Evolutionary conservation across 1,284 basidiomycete species (phyloP), one percentile per base, ranked within the genome.

Genomic region (Ceraceosorus guamensis): DNA sequence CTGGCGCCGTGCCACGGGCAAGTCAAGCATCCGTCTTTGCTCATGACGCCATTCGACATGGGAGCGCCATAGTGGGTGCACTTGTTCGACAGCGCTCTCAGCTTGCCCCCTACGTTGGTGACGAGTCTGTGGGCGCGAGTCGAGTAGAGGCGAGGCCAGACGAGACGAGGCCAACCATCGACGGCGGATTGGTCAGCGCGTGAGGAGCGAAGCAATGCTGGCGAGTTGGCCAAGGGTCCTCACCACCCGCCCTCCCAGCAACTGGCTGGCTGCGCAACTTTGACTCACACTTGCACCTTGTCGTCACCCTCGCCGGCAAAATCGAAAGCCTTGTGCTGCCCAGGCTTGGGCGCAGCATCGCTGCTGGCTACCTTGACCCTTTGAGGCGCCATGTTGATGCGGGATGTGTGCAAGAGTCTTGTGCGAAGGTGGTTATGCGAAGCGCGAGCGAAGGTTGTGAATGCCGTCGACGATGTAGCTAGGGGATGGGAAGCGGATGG

Each of bases 1-100:
- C 89, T 92, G 39, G 91, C 90, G 79, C 89, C 89, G 76, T 92
- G 89, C 89, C 89, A 92, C 6, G 89, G 89, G 73, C 87, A 76
- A 51, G 88, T 84, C 43, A 92, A 82, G 63, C 88, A 79, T 6
- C 87, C 89, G 70, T 88, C 85, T 33, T 84, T 81, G 7, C 86
- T 84, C 51, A 93, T 80, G 6, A 89, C 85, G 59, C 90, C 91
- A 76, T 91, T 89, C 6, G 79, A 82, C n/a, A 91, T 80, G 7
- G 85, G 64, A 10, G 88, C 87, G 11, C 88, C 88, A 71, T 89
- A 90, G 77, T 92, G 90, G 3, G 89, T 91, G 79, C 90, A 93
- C 78, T 85, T 87, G 13, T 87, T 87, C 61, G 85, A 87, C 0
- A 88, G 92, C 3, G 89, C 89, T 70, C 78, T 77, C 35, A 69